Percentiles rank a stretch among this genome's conserved stretches.
Evolutionary conservation across 495 filamentous ascomycete genomes (phyloP).

Genomic region (Aspergillus wentii): DNA sequence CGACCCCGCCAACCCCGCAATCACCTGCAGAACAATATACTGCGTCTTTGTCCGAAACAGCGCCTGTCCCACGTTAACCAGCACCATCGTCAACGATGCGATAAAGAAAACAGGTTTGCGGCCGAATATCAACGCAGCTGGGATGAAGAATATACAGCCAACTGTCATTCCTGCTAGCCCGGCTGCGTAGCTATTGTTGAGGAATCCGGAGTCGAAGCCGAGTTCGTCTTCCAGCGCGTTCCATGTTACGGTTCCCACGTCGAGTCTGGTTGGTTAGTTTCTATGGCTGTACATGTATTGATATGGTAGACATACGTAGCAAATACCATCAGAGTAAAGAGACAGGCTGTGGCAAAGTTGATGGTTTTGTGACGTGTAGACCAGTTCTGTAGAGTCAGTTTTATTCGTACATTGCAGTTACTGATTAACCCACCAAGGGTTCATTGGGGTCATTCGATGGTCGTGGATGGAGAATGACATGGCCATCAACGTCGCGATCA

Average conservation of each 20-base stretch:
- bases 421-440: constrained; percentile 3
- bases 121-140: constrained; percentile 30
- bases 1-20: constrained; percentile 5
- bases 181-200: constrained; percentile 28
- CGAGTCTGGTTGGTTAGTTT: constrained; percentile 5
- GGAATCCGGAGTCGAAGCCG: constrained; percentile 15
- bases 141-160: constrained; percentile 28
- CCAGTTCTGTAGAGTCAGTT: constrained; percentile 7
- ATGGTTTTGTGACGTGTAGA: constrained; percentile 13
- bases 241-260: constrained; percentile 25
- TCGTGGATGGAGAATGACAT: constrained; percentile 7
- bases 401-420: too few species aligned
- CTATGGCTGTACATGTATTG: not conserved
- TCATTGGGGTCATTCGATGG: constrained; percentile 13
- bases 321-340: constrained; percentile 20
- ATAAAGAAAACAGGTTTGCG: constrained; percentile 29
- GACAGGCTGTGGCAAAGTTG: constrained; percentile 23
- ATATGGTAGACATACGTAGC: constrained; percentile 2
- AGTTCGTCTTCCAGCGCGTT: constrained; percentile 25
- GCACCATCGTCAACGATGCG: not conserved
- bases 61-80: constrained; percentile 5
- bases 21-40: constrained; percentile 5
- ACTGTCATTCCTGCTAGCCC: constrained; percentile 22
- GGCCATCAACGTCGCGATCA: constrained; percentile 1
- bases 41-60: constrained; percentile 1